Conservation (phyloP, 2,329 filamentous ascomycete genomes). For the Arachnopeziza araneosa region DNA sequence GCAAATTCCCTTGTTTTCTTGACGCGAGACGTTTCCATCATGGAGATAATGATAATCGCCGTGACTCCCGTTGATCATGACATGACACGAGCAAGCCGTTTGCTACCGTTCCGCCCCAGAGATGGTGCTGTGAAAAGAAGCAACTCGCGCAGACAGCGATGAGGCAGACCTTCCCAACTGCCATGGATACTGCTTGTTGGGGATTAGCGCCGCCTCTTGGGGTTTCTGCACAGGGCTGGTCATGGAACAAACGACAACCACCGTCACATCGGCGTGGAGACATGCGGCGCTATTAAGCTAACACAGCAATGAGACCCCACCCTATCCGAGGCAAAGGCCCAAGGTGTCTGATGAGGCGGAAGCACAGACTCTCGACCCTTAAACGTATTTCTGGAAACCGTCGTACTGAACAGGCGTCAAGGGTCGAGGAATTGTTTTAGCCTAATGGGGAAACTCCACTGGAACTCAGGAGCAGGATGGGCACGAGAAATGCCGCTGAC, state of each 20-base stretch:
- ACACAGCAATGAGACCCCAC: conserved; percentile 3
- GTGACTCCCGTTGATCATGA: too few relatives aligned
- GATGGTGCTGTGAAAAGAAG: too few relatives aligned
- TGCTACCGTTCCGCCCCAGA: too few relatives aligned
- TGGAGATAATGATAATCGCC: too few relatives aligned
- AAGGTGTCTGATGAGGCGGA: conserved; percentile 10
- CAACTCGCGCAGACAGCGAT: too few relatives aligned
- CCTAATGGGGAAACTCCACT: conserved; percentile 10
- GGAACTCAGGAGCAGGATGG: neutral
- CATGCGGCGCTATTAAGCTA: conserved; percentile 1
- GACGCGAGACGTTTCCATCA: too few relatives aligned
- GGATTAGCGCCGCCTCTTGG: neutral
- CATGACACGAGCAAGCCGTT: too few relatives aligned
- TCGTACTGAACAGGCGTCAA: neutral
- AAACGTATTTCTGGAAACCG: conserved; percentile 11
- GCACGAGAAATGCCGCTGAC: conserved; percentile 10
- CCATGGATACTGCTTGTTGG: neutral
- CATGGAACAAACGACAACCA: neutral
- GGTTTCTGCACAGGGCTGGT: neutral
- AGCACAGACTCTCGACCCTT: conserved; percentile 16
- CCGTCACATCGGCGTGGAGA: conserved; percentile 4
- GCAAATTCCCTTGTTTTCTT: neutral
- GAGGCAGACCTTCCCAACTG: too few relatives aligned
- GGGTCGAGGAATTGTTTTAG: neutral
- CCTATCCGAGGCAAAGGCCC: conserved; percentile 3